Conservation (phyloP, 2,329 filamentous ascomycete genomes). For the Triangularia setosa region DNA sequence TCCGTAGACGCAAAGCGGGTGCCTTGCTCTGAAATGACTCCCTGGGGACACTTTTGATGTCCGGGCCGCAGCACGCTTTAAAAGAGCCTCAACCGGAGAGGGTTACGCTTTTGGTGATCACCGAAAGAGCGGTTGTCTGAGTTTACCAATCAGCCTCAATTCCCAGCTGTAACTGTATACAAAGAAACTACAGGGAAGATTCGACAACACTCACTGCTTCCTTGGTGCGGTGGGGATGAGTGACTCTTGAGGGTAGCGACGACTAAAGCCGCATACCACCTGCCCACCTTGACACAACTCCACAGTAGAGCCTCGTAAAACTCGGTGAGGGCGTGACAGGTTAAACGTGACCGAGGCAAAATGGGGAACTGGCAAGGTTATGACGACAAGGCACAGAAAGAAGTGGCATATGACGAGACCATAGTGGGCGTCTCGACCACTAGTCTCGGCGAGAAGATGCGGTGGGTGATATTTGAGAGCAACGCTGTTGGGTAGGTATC, state of each 20-base stretch:
- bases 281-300: not conserved
- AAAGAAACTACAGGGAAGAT: not conserved
- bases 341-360: not conserved
- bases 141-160: not conserved
- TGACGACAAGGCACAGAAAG: constrained; percentile 9
- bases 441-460: constrained; percentile 1
- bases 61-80: not conserved
- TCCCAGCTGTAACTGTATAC: not conserved
- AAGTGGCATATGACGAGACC: constrained; percentile 16
- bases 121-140: not conserved
- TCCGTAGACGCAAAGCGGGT: constrained; percentile 9
- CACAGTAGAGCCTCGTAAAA: not conserved
- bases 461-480: constrained; percentile 5
- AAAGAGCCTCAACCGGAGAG: not conserved
- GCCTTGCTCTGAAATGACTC: constrained; percentile 11
- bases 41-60: constrained; percentile 1
- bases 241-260: not conserved
- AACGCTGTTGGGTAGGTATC: constrained; percentile 12
- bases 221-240: not conserved
- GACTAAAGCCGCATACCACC: not conserved
- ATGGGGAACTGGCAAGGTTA: not conserved
- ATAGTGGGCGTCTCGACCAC: constrained; percentile 16
- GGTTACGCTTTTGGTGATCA: not conserved
- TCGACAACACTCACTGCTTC: not conserved
- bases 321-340: not conserved